Evolutionary conservation across 1,139 yeast genomes (phyloP), one percentile per base, ranked within the genome.

Genomic region (Pichia sp.): DNA sequence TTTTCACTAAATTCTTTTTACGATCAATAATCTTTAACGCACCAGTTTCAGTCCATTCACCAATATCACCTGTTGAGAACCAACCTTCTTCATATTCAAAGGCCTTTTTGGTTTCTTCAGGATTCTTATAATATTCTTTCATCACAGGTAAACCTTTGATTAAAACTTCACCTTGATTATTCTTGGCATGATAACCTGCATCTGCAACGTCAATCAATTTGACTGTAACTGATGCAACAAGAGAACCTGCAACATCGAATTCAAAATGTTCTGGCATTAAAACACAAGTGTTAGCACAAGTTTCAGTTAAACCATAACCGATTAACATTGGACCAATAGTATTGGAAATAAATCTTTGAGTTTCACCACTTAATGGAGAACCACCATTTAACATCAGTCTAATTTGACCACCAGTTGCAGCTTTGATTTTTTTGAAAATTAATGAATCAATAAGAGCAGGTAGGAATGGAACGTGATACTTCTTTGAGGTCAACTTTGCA

Each of bases 41-140:
- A 55, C 98, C 98, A 53, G 72, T 74, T 28, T 79, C 53, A 39
- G 92, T 76, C 95, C 96, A 88, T 69, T 87, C 92, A 60, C 92
- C 97, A 64, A 94, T 87, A 66, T 94, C 99, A 65, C 99, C 99
- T 39, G 98, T 92, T 62, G 72, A 77, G 72, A 94, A 94, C 97
- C 97, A 94, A 32, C 92, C 95, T 54, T 72, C 73, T 52, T 88
- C 96, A 45, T 74, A 71, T 40, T 86, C 79, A 58, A 85, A 82
- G 0, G 95, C 87, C 32, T 66, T 80, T 43, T 71, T 65, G 33
- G 97, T 92, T 67, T 90, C 97, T 62, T 80, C 72, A 49, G 78
- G 83, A 63, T 92, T 90, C 64, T 81, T 77, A 70, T 75, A 92
- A 68, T 94, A 94, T 59, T 85, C 90, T 35, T 75, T 68, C 34